Evolutionary conservation across 1,139 yeast genomes (phyloP), one percentile per base, ranked within the genome.

Genomic region (Arxiozyma bovina): DNA sequence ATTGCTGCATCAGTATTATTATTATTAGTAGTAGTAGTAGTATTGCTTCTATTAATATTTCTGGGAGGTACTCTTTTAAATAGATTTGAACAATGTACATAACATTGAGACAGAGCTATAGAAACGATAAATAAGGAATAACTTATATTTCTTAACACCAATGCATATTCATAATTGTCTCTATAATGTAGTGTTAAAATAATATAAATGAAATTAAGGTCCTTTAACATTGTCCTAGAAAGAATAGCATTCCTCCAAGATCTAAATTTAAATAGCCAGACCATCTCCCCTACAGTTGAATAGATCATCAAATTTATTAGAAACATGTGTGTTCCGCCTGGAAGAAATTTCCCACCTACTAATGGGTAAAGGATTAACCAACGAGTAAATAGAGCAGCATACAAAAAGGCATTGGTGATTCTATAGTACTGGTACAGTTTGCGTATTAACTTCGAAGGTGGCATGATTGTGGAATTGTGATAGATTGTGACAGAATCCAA

Each of bases 321-420:
- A 70, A 81, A 82, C 60, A 80, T 85, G 50, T 86, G 87, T 17
- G 84, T 81, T 1, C 89, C 89, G 9, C 85, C 87, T 1, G 88
- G 85, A 34, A 84, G 68, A 61, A 81, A 84, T 59, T 73, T 74
- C 47, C 80, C 69, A 0, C 88, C 87, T 9, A 82, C 87, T 27
- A 84, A 68, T 1, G 87, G 87, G 50, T 81, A 71, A 40, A 84
- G 70, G 2, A 82, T 68, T 17, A 75, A 54, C 59, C 82, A 75
- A 51, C 90, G 68, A 8, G 73, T 68, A 6, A 81, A 66, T 54
- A 85, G 76, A 51, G 83, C 77, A 43, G 74, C 65, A 80, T 82
- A 81, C 25, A 82, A 65, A 3, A 82, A 74, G 18, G 76, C 70
- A 0, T 79, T 65, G 1, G 65, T 55, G 4, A 69, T 51, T 40